Conservation (phyloP, 768 basidiomycete species). For the Mycena olivaceomarginata region DNA sequence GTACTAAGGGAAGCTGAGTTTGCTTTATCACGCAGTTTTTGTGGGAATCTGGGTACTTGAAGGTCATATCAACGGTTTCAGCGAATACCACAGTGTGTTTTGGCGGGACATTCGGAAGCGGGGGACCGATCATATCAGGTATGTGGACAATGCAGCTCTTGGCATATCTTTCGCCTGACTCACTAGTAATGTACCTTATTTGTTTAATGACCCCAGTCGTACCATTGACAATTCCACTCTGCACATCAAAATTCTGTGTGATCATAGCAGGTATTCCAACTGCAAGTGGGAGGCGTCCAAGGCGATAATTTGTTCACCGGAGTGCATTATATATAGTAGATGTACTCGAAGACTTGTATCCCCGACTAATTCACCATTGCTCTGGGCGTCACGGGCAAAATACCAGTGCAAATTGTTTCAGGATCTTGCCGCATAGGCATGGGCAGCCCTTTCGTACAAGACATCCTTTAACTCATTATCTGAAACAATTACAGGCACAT, state of each 20-base stretch:
- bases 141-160: constrained; percentile 16
- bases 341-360: constrained; percentile 42
- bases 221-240: too few relatives aligned
- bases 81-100: constrained; percentile 2
- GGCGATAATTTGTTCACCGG: too few relatives aligned
- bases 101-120: constrained; percentile 18
- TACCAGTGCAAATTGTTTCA: constrained; percentile 51
- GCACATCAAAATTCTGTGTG: too few relatives aligned
- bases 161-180: constrained; percentile 16
- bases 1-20: constrained; percentile 5
- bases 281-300: constrained; percentile 43
- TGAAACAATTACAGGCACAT: too few relatives aligned
- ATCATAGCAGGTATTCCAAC: too few relatives aligned
- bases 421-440: constrained; percentile 49
- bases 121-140: constrained; percentile 20
- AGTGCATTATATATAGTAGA: constrained; percentile 14
- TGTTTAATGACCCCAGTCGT: too few relatives aligned
- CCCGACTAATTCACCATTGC: constrained; percentile 34
- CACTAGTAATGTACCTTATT: not conserved
- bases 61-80: constrained; percentile 18
- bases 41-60: constrained; percentile 10
- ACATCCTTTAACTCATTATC: too few relatives aligned
- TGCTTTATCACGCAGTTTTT: constrained; percentile 16
- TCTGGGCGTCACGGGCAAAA: constrained; percentile 49
- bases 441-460: constrained; percentile 8